These are phyloP conservation scores for Lasiosphaeria miniovina DNA, from an alignment of 495 filamentous ascomycete genomes.

Conservation along the genomic window DNA sequence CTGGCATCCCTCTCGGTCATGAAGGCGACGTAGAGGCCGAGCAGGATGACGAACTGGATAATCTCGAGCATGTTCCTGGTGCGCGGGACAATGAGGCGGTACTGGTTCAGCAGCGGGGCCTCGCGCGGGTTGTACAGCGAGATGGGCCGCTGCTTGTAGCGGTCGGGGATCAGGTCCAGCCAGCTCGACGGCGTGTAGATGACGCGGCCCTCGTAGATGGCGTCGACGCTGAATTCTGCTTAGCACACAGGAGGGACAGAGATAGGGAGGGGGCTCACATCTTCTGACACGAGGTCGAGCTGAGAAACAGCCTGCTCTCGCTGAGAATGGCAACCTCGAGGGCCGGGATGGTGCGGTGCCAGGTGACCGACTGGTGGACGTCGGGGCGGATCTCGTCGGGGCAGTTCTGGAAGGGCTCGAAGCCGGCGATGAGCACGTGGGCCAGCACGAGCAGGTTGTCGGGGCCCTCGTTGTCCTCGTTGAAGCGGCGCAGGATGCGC, in stretches of 20 bases:
- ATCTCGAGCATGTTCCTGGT: conserved; percentile 67
- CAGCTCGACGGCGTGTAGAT: conserved; percentile 69
- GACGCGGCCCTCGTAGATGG: conserved; percentile 64
- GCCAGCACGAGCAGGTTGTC: conserved; percentile 60
- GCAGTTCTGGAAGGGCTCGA: conserved; percentile 70
- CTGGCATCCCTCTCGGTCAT: conserved; percentile 57
- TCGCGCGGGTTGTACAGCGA: conserved; percentile 65
- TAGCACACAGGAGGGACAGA: background rate
- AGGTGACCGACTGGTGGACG: conserved; percentile 43
- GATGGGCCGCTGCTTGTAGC: conserved; percentile 69
- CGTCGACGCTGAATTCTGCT: conserved; percentile 47
- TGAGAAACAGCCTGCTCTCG: conserved; percentile 64
- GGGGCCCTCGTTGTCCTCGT: conserved; percentile 62
- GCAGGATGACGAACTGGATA: conserved; percentile 61
- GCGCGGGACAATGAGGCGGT: conserved; percentile 67
- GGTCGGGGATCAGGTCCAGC: conserved; percentile 69
- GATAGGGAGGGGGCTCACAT: conserved; percentile 40
- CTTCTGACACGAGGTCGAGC: conserved; percentile 65
- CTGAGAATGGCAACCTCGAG: conserved; percentile 70
- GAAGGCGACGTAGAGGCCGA: conserved; percentile 59
- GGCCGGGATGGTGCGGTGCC: conserved; percentile 61
- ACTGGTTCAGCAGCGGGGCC: conserved; percentile 68
- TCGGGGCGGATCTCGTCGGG: conserved; percentile 54
- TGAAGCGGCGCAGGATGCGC: conserved; percentile 61
- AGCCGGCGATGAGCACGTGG: conserved; percentile 68